Conservation (phyloP, 805 yeast genomes). For the Candida pseudoglaebosa region DNA sequence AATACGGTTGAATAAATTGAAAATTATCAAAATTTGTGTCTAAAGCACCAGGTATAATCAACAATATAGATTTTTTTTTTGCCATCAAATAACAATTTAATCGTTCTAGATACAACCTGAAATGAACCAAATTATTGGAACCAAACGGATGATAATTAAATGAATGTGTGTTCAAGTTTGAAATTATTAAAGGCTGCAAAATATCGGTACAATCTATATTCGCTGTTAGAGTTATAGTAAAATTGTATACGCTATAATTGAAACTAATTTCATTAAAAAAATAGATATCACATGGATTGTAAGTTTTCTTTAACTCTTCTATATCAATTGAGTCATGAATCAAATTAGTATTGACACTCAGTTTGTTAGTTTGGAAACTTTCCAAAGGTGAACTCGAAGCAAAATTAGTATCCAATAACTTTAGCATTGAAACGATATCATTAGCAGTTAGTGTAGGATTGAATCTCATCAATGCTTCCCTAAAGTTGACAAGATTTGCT, state of each 20-base stretch:
- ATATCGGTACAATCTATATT: constrained; percentile 8
- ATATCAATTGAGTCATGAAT: background rate
- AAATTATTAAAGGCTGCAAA: constrained; percentile 9
- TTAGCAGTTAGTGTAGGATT: background rate
- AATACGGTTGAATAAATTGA: constrained; percentile 8
- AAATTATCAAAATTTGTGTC: constrained; percentile 1
- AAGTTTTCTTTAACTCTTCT: background rate
- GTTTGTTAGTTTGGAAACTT: background rate
- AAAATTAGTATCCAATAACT: background rate
- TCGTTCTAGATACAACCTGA: constrained; percentile 7
- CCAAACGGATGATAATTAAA: constrained; percentile 11
- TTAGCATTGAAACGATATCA: background rate
- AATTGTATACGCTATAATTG: background rate
- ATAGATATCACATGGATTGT: constrained; percentile 7
- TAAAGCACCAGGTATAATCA: constrained; percentile 8
- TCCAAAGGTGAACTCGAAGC: background rate
- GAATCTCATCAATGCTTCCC: background rate
- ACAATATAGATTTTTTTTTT: constrained; percentile 5
- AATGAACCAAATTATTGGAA: constrained; percentile 9
- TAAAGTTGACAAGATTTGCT: constrained; percentile 1
- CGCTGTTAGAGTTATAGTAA: constrained; percentile 7
- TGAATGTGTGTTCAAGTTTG: background rate
- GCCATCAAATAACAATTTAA: constrained; percentile 8
- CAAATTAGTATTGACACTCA: background rate
- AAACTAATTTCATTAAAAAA: constrained; percentile 10